phyloP scores from a whole-genome alignment of 331 rosid genomes.

The Malus hybrid region DNA sequence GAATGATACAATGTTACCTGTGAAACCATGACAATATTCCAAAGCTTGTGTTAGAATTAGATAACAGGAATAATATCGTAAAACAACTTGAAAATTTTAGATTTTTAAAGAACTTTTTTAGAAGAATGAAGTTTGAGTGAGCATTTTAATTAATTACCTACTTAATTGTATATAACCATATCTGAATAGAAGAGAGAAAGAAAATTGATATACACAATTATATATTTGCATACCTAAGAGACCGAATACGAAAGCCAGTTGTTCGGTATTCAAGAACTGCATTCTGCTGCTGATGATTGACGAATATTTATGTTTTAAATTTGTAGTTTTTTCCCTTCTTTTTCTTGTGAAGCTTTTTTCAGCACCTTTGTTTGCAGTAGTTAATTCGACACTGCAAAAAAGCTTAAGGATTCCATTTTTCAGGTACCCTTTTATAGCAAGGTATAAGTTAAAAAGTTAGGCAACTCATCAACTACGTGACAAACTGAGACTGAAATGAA shows the following conservation, averaged over 20 bases:
- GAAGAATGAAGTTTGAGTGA: not conserved
- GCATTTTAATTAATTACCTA: not conserved
- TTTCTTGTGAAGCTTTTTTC: not conserved
- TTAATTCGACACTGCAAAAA: not conserved
- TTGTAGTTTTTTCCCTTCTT: not conserved
- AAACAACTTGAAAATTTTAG: not conserved
- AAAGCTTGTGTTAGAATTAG: not conserved
- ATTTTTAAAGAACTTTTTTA: not conserved
- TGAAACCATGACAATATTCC: not conserved
- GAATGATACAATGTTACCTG: conserved; percentile 63
- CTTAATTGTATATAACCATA: not conserved
- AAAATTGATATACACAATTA: not conserved
- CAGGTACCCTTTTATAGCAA: not conserved
- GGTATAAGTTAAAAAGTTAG: not conserved
- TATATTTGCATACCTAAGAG: not conserved
- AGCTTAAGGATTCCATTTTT: not conserved
- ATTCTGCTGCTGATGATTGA: not conserved
- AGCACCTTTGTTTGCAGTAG: not conserved
- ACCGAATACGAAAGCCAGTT: conserved; percentile 11
- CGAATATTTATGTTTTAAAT: not conserved
- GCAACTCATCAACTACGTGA: not conserved
- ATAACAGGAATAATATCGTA: not conserved
- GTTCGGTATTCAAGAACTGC: not conserved
- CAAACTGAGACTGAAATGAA: not conserved
- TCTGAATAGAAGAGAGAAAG: not conserved